Evolutionary conservation across 805 yeast genomes (phyloP), one percentile per base, ranked within the genome.

Genomic region (Kodamaea nitidulidarum): DNA sequence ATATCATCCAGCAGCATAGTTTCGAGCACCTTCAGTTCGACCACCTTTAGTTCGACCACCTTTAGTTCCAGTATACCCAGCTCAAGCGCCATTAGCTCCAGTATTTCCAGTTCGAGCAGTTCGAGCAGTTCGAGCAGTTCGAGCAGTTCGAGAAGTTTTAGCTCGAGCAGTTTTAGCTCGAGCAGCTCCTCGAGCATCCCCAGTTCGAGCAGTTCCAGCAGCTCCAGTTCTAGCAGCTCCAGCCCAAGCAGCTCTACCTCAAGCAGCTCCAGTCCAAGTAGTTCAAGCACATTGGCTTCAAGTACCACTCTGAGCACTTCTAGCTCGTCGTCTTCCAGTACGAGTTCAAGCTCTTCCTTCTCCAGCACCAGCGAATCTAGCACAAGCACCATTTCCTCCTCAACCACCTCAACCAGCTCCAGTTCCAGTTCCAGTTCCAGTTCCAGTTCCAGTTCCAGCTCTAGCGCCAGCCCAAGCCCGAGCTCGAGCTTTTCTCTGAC

Each of bases 81-180:
- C 28, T 33, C 36, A 11, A 21, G 36, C 29, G n/a, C 12, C 14
- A 5, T n/a, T 26, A 8, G 29, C 17, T 28, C 31, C 17, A 28
- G 31, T 28, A 12, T 7, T 21, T 21, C 24, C n/a, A n/a, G n/a
- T n/a, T n/a, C n/a, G n/a, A n/a, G n/a, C n/a, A n/a, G n/a, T n/a
- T n/a, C n/a, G n/a, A n/a, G n/a, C 22, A 20, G 5, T 20, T 20
- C 22, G 7, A 20, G 22, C 22, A 20, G 5, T 20, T 20, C 22
- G 5, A 20, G 22, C 22, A 20, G 22, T 8, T 6, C 8, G 7
- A 20, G 22, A 5, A 20, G 22, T 20, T 8, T 20, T 20, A 20
- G 5, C 8, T 8, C 22, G 22, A 20, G 22, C 8, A 20, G 22
- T 20, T 8, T 20, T 5, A 20, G 7, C n/a, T n/a, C n/a, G n/a